Percentiles rank a stretch among this genome's conserved stretches.
Evolutionary conservation across 441 rosid species (phyloP).

Genomic region (Erodium trifolium): DNA sequence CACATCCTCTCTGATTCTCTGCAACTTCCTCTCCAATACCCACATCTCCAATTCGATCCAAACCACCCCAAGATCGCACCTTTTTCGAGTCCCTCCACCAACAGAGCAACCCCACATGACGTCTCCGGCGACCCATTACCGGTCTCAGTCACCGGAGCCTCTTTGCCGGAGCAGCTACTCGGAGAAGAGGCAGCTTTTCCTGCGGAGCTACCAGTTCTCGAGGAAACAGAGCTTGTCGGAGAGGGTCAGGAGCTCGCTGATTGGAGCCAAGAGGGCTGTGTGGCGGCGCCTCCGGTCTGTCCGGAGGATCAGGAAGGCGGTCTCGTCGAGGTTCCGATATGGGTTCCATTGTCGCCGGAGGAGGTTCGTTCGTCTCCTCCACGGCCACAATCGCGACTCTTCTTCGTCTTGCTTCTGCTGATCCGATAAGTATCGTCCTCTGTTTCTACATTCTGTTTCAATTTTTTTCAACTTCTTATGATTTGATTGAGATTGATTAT

Average conservation of each 20-base stretch:
- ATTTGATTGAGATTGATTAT: too few relatives aligned
- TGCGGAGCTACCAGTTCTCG: not conserved
- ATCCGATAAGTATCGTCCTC: not conserved
- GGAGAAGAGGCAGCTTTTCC: not conserved
- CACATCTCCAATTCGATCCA: not conserved
- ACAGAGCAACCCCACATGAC: not conserved
- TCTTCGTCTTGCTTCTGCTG: not conserved
- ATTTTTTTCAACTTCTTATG: not conserved
- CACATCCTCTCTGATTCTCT: not conserved
- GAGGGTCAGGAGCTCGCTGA: conserved; percentile 1
- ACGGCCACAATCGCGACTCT: not conserved
- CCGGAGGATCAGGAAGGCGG: not conserved
- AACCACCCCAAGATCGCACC: not conserved
- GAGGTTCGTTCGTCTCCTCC: conserved; percentile 1
- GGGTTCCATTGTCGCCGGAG: not conserved
- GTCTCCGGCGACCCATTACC: not conserved
- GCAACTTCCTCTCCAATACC: not conserved
- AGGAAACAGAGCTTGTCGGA: not conserved
- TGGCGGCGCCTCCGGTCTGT: not conserved
- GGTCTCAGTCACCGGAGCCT: not conserved
- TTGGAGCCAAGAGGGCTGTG: not conserved
- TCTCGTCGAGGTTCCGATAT: not conserved
- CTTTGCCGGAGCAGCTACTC: not conserved
- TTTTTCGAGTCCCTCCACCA: not conserved
- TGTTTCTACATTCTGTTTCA: not conserved